Base-by-base conservation (phyloP, 805 yeast species). In the Saccharomycopsis sp. region DNA sequence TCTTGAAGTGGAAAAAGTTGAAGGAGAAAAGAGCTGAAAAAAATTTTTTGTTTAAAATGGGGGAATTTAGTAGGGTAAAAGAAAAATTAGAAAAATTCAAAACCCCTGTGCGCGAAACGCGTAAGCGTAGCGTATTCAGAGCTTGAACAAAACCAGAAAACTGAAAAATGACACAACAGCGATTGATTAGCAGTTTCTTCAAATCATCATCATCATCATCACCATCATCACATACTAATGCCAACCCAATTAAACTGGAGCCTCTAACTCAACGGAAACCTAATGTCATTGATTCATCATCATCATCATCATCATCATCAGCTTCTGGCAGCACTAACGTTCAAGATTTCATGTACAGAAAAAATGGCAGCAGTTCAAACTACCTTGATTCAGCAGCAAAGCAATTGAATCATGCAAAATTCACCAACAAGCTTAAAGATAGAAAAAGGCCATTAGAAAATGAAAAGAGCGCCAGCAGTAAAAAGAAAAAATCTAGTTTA, bases 401-500 rank as follows among this genome's bases (percentile, higher is more conserved):
- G 14, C 47, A 32, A 22, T 17, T 29, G 8, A n/a, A 29, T 8
- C 47, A 43, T 26, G 16, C 24, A 26, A 21, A 26, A 22, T 43
- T 43, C 19, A 24, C 20, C 5, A 19, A 31, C 9, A 43, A 43
- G 32, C 43, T 43, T 1, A 38, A 43, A 31, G 37, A 35, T 13
- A 16, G 45, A 16, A 21, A 21, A 20, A 35, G 39, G 14, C 22
- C 7, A 9, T 6, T 7, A 22, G 26, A 21, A 20, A 33, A 9
- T 14, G 8, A 9, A 33, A 33, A 8, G 9, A 23, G 39, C 14
- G 16, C 24, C 27, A 36, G 6, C 13, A 16, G 5, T 11, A 27
- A 24, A 20, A 24, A 24, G 17, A 5, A n/a, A 3, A 26, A 28
- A 29, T 16, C 43, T 8, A 36, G 11, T 4, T 61, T 81, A 38